A percentile compares a stretch with the other conserved stretches of the same genome.
Conservation (phyloP, 2,329 filamentous ascomycete species). For the Talaromyces sp. region DNA sequence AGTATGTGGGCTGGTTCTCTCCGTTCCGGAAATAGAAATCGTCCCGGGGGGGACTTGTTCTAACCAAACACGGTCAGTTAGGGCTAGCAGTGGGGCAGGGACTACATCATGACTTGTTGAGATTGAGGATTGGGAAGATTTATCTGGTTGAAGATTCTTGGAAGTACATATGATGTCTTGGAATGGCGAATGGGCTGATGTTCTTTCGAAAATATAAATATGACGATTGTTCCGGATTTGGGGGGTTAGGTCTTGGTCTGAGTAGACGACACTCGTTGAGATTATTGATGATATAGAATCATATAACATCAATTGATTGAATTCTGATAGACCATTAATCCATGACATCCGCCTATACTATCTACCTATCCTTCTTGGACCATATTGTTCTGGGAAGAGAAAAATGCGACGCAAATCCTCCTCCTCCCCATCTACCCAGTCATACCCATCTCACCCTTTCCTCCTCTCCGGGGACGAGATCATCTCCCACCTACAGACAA, state of each 20-base stretch:
- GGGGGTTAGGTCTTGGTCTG: background rate
- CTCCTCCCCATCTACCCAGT: background rate
- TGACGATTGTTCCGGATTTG: background rate
- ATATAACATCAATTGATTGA: background rate
- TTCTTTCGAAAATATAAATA: background rate
- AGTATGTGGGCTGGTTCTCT: background rate
- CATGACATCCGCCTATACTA: background rate
- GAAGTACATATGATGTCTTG: background rate
- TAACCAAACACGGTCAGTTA: conserved; percentile 1
- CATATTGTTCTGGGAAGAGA: background rate
- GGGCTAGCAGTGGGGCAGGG: background rate
- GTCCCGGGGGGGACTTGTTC: background rate
- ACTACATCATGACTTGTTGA: conserved; percentile 3
- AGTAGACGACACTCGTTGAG: background rate
- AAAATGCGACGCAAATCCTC: conserved; percentile 4
- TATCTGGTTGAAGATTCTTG: background rate
- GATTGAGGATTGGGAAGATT: background rate
- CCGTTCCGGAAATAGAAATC: background rate
- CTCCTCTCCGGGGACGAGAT: conserved; percentile 34
- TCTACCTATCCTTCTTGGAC: too few species aligned
- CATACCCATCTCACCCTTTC: conserved; percentile 26
- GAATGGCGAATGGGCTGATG: background rate
- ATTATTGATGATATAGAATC: background rate
- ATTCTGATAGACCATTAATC: background rate
- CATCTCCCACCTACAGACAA: conserved; percentile 42